Evolutionary conservation across 805 yeast genomes (phyloP).

Genomic region (Lipomyces chichibuensis): DNA sequence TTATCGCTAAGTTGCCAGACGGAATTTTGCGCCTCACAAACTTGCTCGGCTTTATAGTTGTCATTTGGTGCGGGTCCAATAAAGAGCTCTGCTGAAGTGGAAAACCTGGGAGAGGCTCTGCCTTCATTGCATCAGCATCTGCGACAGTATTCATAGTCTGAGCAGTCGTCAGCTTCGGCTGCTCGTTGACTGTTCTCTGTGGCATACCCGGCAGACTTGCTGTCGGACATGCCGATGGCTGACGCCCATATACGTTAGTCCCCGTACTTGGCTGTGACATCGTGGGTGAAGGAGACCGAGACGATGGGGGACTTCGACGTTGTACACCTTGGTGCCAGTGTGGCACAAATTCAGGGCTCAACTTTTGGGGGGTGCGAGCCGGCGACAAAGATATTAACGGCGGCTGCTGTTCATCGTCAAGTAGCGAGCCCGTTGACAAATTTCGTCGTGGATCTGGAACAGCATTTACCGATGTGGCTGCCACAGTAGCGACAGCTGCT

Average conservation of each 20-base stretch:
- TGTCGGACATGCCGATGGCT: too few species aligned
- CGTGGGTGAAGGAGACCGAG: conserved; percentile 22
- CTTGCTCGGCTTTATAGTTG: conserved; percentile 5
- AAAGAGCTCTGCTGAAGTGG: background rate
- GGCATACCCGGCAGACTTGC: background rate
- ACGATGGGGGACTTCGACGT: conserved; percentile 2
- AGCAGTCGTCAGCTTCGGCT: background rate
- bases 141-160: background rate
- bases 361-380: conserved; percentile 13
- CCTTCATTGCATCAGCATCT: background rate
- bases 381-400: conserved; percentile 16
- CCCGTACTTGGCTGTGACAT: background rate
- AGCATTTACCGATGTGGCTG: background rate
- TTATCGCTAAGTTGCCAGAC: background rate
- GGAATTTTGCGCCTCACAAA: conserved; percentile 3
- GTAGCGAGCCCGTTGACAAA: conserved; percentile 3
- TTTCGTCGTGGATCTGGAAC: conserved; percentile 5
- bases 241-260: background rate
- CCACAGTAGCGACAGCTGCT: background rate
- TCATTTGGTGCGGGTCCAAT: background rate
- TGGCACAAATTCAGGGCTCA: background rate
- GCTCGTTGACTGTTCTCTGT: background rate
- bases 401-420: background rate
- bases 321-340: background rate
- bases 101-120: background rate